Evolutionary conservation across 208 protist species (phyloP).

Genomic region (Trypanosoma congolense): DNA sequence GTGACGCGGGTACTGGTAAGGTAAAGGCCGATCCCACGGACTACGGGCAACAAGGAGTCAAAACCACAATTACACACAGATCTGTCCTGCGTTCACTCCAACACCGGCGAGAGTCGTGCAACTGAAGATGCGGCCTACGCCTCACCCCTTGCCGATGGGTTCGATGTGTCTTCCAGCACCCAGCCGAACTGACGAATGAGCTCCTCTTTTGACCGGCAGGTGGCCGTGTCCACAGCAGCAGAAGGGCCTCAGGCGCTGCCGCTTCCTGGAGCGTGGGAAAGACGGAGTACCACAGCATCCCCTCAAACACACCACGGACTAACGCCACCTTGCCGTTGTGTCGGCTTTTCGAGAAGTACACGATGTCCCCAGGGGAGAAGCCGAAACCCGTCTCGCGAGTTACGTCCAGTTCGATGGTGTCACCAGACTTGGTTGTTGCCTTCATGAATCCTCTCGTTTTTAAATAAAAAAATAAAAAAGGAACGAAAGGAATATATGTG

Average conservation of each 20-base stretch:
- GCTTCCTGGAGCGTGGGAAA: constrained; percentile 52
- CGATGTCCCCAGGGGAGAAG: constrained; percentile 72
- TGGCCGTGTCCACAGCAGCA: constrained; percentile 69
- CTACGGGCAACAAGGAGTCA: no score
- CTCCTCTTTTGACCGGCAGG: constrained; percentile 75
- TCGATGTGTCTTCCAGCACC: constrained; percentile 58
- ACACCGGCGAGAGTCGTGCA: background rate
- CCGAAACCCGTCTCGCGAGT: constrained; percentile 35
- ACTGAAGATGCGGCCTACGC: background rate
- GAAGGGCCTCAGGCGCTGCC: constrained; percentile 36
- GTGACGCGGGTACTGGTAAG: no score
- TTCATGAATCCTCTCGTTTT: constrained; percentile 1
- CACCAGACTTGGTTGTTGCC: constrained; percentile 53
- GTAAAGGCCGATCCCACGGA: no score
- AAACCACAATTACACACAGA: no score
- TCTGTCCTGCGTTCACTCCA: no score
- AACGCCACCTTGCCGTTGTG: constrained; percentile 83
- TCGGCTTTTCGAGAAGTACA: constrained; percentile 85
- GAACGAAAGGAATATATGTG: background rate
- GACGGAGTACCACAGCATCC: constrained; percentile 79
- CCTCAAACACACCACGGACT: constrained; percentile 62
- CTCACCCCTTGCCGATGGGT: constrained; percentile 15
- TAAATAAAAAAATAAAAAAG: background rate
- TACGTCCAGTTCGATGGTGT: constrained; percentile 38
- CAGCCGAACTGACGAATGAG: constrained; percentile 88